Evolutionary conservation across 2,329 filamentous ascomycete species (phyloP), one percentile per base, ranked within the genome.

Genomic region (Fonsecaea pedrosoi): DNA sequence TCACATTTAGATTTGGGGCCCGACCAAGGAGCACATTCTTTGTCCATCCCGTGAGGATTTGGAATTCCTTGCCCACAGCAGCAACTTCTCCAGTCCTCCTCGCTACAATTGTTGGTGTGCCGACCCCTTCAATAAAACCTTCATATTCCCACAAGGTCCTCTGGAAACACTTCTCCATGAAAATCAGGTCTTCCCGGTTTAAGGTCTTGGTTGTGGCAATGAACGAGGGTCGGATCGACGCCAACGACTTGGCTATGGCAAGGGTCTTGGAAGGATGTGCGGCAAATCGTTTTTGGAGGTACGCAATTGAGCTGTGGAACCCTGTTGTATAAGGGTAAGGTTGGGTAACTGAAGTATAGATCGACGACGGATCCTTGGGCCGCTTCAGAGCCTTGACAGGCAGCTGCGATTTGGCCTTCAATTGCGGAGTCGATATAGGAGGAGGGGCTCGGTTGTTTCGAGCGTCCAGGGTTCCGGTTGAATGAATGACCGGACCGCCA

Each of bases 101-200:
- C 75, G 92, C 96, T 32, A 98, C 92, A 65, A 99, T 88, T 0
- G 94, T 96, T 0, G 95, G 95, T 3, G 93, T 96, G 45, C 92
- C 92, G 68, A 90, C 92, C 70, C 92, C 89, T 65, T 92, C 89
- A 82, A 97, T 91, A 72, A 96, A 95, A 71, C 96, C 92, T 76
- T 98, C 92, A 74, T 96, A 96, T 76, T 97, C 93, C 75, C 93
- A 92, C 10, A 98, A 83, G 0, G 92, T 96, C 42, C 95, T 88
- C 78, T 99, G 95, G 76, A 98, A 92, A 74, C 92, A 96, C 80
- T 96, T 96, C 78, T 99, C 95, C 91, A 97, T 97, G 78, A 98
- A 97, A 25, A 99, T 89, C 34, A 98, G 83, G 78, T 99, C 95
- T 74, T 95, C 90, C 18, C 89, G 85, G 70, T 92, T 94, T 68